These are phyloP conservation scores for Pelargonium fulgidum DNA, from an alignment of 441 rosid species.

Conservation along the genomic window DNA sequence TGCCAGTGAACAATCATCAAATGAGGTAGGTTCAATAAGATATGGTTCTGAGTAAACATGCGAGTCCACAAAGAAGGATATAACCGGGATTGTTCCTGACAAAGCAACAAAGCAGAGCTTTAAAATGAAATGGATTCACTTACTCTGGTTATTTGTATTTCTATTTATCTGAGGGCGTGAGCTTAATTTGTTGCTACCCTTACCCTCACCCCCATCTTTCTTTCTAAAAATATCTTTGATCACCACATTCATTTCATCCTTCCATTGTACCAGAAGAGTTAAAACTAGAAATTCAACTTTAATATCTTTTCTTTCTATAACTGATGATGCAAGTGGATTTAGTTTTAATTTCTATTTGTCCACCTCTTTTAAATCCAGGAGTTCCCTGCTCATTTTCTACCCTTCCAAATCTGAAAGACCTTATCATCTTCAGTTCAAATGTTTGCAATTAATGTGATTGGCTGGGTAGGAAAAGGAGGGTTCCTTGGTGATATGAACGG, in stretches of 20 bases:
- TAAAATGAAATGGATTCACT: too few relatives aligned
- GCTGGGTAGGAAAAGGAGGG: conserved; percentile 3
- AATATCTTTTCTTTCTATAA: neutral
- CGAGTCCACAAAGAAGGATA: too few relatives aligned
- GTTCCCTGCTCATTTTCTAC: neutral
- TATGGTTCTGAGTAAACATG: neutral
- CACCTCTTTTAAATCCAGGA: neutral
- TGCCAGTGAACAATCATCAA: too few relatives aligned
- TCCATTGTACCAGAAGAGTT: neutral
- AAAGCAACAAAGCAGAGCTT: too few relatives aligned
- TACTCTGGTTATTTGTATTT: too few relatives aligned
- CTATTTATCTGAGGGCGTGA: too few relatives aligned
- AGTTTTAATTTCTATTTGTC: conserved; percentile 1
- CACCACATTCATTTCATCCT: neutral
- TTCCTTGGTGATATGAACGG: neutral
- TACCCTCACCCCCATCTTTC: neutral
- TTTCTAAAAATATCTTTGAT: conserved; percentile 1
- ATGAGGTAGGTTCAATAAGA: too few relatives aligned
- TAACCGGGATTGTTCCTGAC: too few relatives aligned
- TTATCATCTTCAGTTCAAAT: neutral
- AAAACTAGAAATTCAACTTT: neutral
- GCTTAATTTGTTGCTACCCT: too few relatives aligned
- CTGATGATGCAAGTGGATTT: neutral
- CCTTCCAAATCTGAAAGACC: neutral
- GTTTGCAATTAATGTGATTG: neutral